phyloP scores from a whole-genome alignment of 129 eudicot genomes.

The Glebionis coronaria region DNA sequence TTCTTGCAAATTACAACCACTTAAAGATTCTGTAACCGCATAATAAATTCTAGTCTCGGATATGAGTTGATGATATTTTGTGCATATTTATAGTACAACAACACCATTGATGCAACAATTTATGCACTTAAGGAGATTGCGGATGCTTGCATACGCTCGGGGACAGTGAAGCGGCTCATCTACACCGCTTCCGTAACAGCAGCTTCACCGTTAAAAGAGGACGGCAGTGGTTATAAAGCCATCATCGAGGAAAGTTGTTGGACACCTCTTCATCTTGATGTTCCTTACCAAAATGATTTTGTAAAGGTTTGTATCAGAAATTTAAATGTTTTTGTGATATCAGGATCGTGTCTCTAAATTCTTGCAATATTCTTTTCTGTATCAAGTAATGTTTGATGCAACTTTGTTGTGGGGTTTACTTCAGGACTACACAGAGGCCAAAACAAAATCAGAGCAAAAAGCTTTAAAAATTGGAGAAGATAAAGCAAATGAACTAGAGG shows the following conservation, averaged over 20 bases:
- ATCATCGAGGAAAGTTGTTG: conserved; percentile 54
- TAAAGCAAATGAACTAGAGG: conserved; percentile 29
- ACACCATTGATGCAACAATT: conserved; percentile 47
- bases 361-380: too few species aligned
- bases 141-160: conserved; percentile 37
- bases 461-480: conserved; percentile 30
- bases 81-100: conserved; percentile 19
- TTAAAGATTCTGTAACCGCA: background rate
- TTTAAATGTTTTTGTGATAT: too few species aligned
- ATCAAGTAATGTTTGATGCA: background rate
- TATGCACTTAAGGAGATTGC: conserved; percentile 36
- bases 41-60: background rate
- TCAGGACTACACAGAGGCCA: conserved; percentile 26
- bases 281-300: background rate
- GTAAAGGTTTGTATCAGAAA: too few species aligned
- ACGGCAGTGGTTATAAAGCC: conserved; percentile 39
- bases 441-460: conserved; percentile 48
- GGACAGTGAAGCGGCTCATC: conserved; percentile 54
- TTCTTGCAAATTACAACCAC: conserved; percentile 2
- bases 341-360: background rate
- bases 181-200: conserved; percentile 45
- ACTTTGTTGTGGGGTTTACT: background rate
- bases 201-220: conserved; percentile 47
- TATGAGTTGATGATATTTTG: conserved; percentile 9
- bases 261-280: conserved; percentile 39